Evolutionary conservation across 352 stramenopile species (phyloP).

Genomic region (Bremia lactucae): DNA sequence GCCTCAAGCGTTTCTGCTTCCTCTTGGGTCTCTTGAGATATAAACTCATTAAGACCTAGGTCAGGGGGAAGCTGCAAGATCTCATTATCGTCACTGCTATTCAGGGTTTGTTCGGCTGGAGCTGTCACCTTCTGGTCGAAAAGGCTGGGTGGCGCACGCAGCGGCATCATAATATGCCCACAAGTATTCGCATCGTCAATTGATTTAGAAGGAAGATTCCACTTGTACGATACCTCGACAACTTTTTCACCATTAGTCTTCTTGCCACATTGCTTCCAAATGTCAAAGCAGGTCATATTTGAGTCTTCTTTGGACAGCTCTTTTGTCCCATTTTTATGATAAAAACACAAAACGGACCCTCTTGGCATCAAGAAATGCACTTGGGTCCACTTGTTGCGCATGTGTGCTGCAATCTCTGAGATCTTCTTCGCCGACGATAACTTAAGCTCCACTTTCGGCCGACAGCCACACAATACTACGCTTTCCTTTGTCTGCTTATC

Average conservation of each 20-base stretch:
- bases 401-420: slow-evolving; percentile 64
- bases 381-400: slow-evolving; percentile 63
- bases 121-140: slow-evolving; percentile 16
- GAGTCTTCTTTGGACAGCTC: slow-evolving; percentile 35
- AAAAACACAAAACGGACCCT: slow-evolving; percentile 36
- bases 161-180: slow-evolving; percentile 13
- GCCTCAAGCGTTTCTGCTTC: slow-evolving; percentile 9
- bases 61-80: slow-evolving; percentile 12
- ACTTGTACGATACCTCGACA: slow-evolving; percentile 60
- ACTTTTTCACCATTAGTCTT: slow-evolving; percentile 54
- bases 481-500: slow-evolving; percentile 45
- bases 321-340: slow-evolving; percentile 31
- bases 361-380: slow-evolving; percentile 23
- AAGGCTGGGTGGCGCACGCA: slow-evolving; percentile 13
- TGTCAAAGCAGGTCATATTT: slow-evolving; percentile 54
- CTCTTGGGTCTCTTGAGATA: slow-evolving; percentile 13
- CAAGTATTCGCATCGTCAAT: slow-evolving; percentile 7
- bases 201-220: slow-evolving; percentile 14
- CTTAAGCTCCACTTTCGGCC: slow-evolving; percentile 75
- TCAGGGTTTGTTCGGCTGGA: slow-evolving; percentile 9
- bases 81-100: slow-evolving; percentile 17
- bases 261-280: slow-evolving; percentile 60
- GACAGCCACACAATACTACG: slow-evolving; percentile 35
- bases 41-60: slow-evolving; percentile 28
- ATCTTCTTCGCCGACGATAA: slow-evolving; percentile 71